Evolutionary conservation across 495 filamentous ascomycete genomes (phyloP).

Genomic region (Diplogelasinospora grovesii): DNA sequence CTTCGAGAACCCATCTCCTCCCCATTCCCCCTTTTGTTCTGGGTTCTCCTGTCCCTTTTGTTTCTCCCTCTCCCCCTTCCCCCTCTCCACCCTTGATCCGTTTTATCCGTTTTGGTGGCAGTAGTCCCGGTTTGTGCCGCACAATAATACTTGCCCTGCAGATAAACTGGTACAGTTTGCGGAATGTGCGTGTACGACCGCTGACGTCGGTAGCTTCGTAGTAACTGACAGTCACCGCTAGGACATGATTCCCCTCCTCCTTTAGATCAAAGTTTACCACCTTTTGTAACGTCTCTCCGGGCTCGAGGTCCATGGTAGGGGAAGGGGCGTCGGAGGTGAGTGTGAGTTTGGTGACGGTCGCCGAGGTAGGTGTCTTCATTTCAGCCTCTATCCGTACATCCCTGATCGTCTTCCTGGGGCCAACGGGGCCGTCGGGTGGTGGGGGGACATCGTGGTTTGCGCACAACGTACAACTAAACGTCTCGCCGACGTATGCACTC

Average conservation of each 20-base stretch:
- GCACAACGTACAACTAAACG: constrained; percentile 88
- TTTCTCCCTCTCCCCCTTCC: no score
- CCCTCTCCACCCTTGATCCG: no score
- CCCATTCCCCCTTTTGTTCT: neutral
- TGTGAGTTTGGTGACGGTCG: constrained; percentile 10
- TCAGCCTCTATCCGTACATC: constrained; percentile 80
- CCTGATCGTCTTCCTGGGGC: constrained; percentile 47
- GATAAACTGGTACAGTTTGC: constrained; percentile 95
- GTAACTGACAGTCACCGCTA: constrained; percentile 93
- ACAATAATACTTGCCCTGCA: constrained; percentile 85
- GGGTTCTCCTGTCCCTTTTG: constrained; percentile 3
- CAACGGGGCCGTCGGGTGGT: constrained; percentile 15
- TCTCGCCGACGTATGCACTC: constrained; percentile 91
- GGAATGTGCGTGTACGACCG: constrained; percentile 74
- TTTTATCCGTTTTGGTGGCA: no score
- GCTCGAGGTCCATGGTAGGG: constrained; percentile 53
- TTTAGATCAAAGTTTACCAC: constrained; percentile 83
- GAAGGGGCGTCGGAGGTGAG: neutral
- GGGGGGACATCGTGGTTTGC: constrained; percentile 75
- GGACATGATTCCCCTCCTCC: constrained; percentile 87
- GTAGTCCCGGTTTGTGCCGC: constrained; percentile 70
- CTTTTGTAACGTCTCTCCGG: constrained; percentile 68
- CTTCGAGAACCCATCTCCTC: constrained; percentile 65
- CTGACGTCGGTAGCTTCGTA: constrained; percentile 59
- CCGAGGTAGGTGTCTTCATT: constrained; percentile 74